Percentiles rank a stretch among this genome's conserved stretches.
Conservation (phyloP, 2,329 filamentous ascomycete genomes). For the Leptographium radiaticola region DNA sequence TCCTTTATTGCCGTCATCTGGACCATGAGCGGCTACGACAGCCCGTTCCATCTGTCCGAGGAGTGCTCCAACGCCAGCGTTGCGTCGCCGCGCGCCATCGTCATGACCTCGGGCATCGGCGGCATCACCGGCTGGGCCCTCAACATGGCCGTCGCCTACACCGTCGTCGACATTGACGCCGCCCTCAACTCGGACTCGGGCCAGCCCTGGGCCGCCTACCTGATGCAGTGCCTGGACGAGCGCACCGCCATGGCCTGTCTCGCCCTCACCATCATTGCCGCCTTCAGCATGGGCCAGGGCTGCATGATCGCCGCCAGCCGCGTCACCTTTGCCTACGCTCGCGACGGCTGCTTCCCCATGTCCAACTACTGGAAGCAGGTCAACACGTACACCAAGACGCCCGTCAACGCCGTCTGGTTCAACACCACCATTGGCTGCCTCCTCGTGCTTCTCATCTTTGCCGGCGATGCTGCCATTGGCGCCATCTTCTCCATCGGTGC, state of each 20-base stretch:
- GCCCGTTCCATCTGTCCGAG: conserved; percentile 59
- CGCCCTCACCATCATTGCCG: conserved; percentile 52
- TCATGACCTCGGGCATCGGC: conserved; percentile 53
- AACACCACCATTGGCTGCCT: conserved; percentile 47
- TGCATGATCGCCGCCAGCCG: conserved; percentile 54
- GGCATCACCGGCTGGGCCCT: conserved; percentile 59
- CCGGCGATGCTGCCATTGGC: conserved; percentile 46
- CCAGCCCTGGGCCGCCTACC: conserved; percentile 58
- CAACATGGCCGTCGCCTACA: conserved; percentile 63
- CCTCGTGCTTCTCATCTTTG: conserved; percentile 52
- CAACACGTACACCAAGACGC: conserved; percentile 47
- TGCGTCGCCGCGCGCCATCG: conserved; percentile 57
- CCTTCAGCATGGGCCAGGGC: conserved; percentile 60
- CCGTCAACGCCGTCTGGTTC: conserved; percentile 59
- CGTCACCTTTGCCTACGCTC: conserved; percentile 60
- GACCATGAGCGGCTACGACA: conserved; percentile 57
- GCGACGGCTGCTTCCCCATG: conserved; percentile 56
- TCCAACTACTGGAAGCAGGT: conserved; percentile 46
- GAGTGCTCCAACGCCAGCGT: conserved; percentile 63
- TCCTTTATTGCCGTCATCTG: conserved; percentile 58
- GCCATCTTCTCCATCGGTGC: conserved; percentile 60
- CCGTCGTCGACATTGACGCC: conserved; percentile 47
- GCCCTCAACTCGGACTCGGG: conserved; percentile 49
- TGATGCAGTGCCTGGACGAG: conserved; percentile 50
- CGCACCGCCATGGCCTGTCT: conserved; percentile 50